Percentiles rank a stretch among this genome's conserved stretches.
These are phyloP conservation scores for Gossypium arboreum DNA, from an alignment of 345 rosid genomes.

Conservation along the genomic window DNA sequence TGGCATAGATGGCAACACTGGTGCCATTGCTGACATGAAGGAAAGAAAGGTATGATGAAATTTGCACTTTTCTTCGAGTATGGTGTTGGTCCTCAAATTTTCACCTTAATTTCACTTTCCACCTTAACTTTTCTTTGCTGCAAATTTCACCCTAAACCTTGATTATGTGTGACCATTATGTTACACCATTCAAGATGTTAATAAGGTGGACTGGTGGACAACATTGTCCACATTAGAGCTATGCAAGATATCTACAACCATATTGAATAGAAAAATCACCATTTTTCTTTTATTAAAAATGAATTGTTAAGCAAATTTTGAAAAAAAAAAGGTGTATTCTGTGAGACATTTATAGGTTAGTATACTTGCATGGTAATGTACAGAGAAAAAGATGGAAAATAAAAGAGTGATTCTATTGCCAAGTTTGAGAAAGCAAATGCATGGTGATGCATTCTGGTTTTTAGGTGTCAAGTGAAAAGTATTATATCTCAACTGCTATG, in stretches of 20 bases:
- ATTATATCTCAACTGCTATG: too few species aligned
- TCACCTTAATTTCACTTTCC: neutral
- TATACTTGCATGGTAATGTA: too few species aligned
- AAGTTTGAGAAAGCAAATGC: too few species aligned
- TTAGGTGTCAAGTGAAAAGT: too few species aligned
- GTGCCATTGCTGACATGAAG: slow-evolving; percentile 88
- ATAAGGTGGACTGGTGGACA: neutral
- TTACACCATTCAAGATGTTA: neutral
- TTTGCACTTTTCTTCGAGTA: neutral
- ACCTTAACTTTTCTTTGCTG: neutral
- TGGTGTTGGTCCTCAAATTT: neutral
- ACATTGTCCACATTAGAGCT: neutral
- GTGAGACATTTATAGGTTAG: too few species aligned
- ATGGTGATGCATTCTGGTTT: too few species aligned
- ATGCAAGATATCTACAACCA: neutral
- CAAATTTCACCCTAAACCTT: neutral
- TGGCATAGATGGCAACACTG: slow-evolving; percentile 91
- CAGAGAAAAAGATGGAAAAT: too few species aligned
- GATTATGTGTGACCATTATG: neutral
- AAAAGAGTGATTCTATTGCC: too few species aligned
- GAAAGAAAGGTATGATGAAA: slow-evolving; percentile 55
- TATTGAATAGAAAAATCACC: neutral
- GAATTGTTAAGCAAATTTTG: neutral
- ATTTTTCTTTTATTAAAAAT: neutral
- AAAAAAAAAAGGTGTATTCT: too few species aligned